Evolutionary conservation across 305 asterid species (phyloP).

Genomic region (Fraxinus velutina): DNA sequence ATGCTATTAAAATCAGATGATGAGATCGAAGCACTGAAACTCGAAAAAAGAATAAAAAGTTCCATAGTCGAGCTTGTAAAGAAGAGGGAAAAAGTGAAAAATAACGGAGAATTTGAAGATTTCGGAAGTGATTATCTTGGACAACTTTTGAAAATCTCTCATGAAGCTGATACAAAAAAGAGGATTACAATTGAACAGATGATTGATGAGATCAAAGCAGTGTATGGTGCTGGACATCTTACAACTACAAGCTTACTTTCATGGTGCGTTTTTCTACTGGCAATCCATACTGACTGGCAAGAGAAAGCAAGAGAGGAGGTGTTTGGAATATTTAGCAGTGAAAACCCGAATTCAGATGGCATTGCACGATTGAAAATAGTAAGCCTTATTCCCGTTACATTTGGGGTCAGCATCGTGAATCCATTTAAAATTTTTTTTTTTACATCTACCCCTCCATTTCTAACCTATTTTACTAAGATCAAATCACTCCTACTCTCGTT

Average conservation of each 20-base stretch:
- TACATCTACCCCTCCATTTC: too few relatives aligned
- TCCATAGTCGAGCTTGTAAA: too few relatives aligned
- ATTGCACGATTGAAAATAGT: slow-evolving; percentile 57
- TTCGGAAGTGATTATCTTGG: slow-evolving; percentile 18
- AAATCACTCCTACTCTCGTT: background rate
- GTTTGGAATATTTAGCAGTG: slow-evolving; percentile 28
- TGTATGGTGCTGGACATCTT: slow-evolving; percentile 69
- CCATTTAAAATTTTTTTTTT: background rate
- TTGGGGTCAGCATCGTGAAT: background rate
- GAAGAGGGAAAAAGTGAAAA: too few relatives aligned
- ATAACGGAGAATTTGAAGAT: too few relatives aligned
- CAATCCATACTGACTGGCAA: slow-evolving; percentile 59
- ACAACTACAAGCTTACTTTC: slow-evolving; percentile 55
- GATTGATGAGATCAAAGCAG: slow-evolving; percentile 58
- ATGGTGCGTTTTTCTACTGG: slow-evolving; percentile 60
- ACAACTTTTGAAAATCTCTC: slow-evolving; percentile 36
- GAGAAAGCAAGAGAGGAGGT: slow-evolving; percentile 56
- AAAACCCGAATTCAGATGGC: slow-evolving; percentile 54
- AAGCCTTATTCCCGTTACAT: slow-evolving; percentile 11
- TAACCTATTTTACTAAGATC: background rate
- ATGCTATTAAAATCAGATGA: too few relatives aligned
- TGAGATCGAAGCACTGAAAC: too few relatives aligned
- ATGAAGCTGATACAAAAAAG: slow-evolving; percentile 38
- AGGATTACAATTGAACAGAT: slow-evolving; percentile 51
- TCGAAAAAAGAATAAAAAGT: too few relatives aligned